A percentile compares a stretch with the other conserved stretches of the same genome.
phyloP scores from a whole-genome alignment of 192 early-diverging fungal genomes.

The Entomortierella chlamydospora region DNA sequence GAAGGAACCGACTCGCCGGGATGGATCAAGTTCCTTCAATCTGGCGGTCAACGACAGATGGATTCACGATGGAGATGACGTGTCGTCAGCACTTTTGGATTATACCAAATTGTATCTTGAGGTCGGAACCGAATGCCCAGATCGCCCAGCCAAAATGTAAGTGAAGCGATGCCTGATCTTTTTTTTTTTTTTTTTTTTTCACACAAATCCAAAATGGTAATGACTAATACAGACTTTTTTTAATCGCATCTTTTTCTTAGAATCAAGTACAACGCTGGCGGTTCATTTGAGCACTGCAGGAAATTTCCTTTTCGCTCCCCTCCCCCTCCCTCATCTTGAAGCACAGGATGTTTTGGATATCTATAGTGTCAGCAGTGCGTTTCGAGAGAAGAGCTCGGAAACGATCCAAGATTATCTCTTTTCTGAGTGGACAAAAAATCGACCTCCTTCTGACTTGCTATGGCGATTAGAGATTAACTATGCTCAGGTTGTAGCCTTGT shows the following conservation, averaged over 20 bases:
- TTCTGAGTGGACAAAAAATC: conserved; percentile 4
- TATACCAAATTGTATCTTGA: too few species aligned
- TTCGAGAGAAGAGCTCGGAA: conserved; percentile 1
- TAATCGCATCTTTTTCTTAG: conserved; percentile 7
- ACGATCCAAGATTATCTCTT: conserved; percentile 2
- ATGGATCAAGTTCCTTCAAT: too few species aligned
- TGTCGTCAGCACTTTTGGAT: too few species aligned
- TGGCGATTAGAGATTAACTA: neutral
- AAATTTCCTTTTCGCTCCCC: conserved; percentile 2
- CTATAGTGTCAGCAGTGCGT: conserved; percentile 4
- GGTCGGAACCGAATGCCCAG: too few species aligned
- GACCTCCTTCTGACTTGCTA: conserved; percentile 4
- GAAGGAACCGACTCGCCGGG: too few species aligned
- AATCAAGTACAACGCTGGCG: neutral
- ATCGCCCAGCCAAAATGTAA: conserved; percentile 2
- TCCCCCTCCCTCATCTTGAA: conserved; percentile 1
- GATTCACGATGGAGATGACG: too few species aligned
- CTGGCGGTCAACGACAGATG: too few species aligned
- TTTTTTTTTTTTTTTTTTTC: neutral
- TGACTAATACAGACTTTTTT: neutral
- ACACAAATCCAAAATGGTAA: neutral
- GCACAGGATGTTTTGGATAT: conserved; percentile 4
- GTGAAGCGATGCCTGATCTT: too few species aligned
- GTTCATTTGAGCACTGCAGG: conserved; percentile 2
- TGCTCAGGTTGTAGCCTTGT: too few species aligned